phyloP scores from a whole-genome alignment of 2,329 filamentous ascomycete genomes.

The Immersiporthe knoxdaviesiana region DNA sequence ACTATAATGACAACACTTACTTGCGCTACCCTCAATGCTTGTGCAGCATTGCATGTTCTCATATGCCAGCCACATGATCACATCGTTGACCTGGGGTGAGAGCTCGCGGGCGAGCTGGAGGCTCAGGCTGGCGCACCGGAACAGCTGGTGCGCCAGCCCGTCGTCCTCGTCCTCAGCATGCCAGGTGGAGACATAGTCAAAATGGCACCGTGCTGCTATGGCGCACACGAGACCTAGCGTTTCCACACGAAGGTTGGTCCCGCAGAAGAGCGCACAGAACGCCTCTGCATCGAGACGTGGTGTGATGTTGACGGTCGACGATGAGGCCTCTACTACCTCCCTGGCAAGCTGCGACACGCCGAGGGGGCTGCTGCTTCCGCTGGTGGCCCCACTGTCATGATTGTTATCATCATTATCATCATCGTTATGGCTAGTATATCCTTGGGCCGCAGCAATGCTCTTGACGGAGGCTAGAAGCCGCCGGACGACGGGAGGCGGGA shows the following conservation, averaged over 20 bases:
- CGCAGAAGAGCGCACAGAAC: slow-evolving; percentile 11
- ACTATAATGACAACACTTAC: too few relatives aligned
- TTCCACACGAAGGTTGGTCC: slow-evolving; percentile 8
- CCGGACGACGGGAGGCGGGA: not conserved
- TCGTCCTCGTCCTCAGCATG: not conserved
- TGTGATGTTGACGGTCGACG: not conserved
- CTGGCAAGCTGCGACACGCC: not conserved
- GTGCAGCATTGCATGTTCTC: not conserved
- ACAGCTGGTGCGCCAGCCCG: not conserved
- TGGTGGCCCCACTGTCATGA: not conserved
- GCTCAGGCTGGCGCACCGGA: slow-evolving; percentile 4
- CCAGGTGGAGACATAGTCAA: not conserved
- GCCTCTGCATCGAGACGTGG: not conserved
- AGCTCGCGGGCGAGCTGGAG: slow-evolving; percentile 11
- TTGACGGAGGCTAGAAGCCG: not conserved
- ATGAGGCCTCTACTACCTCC: not conserved
- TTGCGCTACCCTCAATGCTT: not conserved
- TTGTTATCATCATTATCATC: too few relatives aligned
- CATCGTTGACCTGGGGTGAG: slow-evolving; percentile 2
- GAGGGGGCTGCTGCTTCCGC: too few relatives aligned
- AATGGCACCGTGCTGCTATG: not conserved
- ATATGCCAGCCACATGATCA: slow-evolving; percentile 10
- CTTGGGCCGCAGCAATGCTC: not conserved
- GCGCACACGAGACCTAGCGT: not conserved
- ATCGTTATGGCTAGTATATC: not conserved